phyloP scores from a whole-genome alignment of 805 yeast species.

The Kluyveromyces nonfermentans region DNA sequence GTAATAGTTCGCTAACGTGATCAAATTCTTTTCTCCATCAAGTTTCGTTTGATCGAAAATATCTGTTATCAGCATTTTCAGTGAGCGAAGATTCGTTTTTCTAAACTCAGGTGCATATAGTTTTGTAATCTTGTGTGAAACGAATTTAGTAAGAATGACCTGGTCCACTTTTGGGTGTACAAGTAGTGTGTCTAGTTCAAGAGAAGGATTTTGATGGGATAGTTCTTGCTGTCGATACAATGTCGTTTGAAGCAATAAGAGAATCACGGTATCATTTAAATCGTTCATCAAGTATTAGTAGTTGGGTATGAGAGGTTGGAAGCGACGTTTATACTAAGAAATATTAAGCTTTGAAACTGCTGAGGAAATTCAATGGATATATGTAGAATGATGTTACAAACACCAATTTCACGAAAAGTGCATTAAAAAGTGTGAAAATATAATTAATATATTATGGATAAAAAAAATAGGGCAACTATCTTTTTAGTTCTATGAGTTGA shows the following conservation, averaged over 20 bases:
- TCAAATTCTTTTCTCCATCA: slow-evolving; percentile 12
- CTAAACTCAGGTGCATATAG: slow-evolving; percentile 19
- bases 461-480: neutral
- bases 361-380: no score
- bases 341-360: no score
- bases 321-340: neutral
- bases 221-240: slow-evolving; percentile 23
- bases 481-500: neutral
- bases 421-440: neutral
- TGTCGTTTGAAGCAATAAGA: slow-evolving; percentile 21
- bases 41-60: slow-evolving; percentile 15
- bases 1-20: slow-evolving; percentile 23
- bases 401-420: neutral
- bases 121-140: slow-evolving; percentile 16
- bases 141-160: slow-evolving; percentile 13
- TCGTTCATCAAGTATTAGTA: neutral
- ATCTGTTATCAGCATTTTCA: slow-evolving; percentile 15
- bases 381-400: no score
- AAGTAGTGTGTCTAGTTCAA: slow-evolving; percentile 11
- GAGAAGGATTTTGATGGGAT: slow-evolving; percentile 13
- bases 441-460: no score
- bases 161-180: slow-evolving; percentile 22
- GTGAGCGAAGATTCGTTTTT: slow-evolving; percentile 14
- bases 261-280: slow-evolving; percentile 4
- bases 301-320: neutral